Evolutionary conservation across 345 rosid genomes (phyloP).

Genomic region (Brassica rapa): DNA sequence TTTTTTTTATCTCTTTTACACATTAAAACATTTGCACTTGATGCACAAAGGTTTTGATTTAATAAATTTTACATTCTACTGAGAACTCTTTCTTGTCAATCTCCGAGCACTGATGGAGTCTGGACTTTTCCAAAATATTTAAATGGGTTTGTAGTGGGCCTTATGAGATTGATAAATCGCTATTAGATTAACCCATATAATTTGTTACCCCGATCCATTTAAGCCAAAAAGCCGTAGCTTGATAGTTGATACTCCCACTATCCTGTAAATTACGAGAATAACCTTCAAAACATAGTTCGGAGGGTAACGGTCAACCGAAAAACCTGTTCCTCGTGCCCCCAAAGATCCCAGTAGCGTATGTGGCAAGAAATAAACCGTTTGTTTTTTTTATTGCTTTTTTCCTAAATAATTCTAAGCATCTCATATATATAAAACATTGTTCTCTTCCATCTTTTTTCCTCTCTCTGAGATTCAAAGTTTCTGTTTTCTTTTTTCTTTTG

Average conservation of each 20-base stretch:
- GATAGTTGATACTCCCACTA: not conserved
- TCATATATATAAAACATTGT: slow-evolving; percentile 4
- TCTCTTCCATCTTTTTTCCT: not conserved
- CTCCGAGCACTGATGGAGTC: not conserved
- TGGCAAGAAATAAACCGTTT: slow-evolving; percentile 51
- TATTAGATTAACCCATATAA: not conserved
- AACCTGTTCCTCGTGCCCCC: slow-evolving; percentile 38
- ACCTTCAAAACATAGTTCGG: not conserved
- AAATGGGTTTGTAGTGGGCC: slow-evolving; percentile 6
- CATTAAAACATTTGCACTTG: too few relatives aligned
- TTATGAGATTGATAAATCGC: not conserved
- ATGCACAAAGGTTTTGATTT: too few relatives aligned
- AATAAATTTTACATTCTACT: not conserved
- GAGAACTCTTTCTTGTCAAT: not conserved
- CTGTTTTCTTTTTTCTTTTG: slow-evolving; percentile 4
- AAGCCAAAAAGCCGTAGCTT: not conserved
- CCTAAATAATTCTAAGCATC: not conserved
- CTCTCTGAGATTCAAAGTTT: slow-evolving; percentile 23
- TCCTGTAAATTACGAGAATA: not conserved
- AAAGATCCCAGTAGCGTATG: slow-evolving; percentile 44
- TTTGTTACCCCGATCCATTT: not conserved
- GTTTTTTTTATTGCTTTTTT: slow-evolving; percentile 10
- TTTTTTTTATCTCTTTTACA: too few relatives aligned
- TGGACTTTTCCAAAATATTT: not conserved
- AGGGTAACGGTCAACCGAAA: slow-evolving; percentile 35